Conservation (phyloP, 179 eudicot species). For the Patellifolia procumbens region DNA sequence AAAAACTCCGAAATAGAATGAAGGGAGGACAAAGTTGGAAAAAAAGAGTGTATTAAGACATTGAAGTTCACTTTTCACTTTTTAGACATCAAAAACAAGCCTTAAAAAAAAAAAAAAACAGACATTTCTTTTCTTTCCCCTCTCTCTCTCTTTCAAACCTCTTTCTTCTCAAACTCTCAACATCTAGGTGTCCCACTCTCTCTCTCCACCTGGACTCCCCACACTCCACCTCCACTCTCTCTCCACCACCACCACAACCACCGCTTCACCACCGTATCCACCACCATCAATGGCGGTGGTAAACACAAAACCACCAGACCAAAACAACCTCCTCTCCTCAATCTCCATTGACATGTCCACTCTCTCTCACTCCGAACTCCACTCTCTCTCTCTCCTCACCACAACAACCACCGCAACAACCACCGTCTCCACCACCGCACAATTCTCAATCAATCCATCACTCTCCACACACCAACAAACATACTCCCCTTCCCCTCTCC, state of each 20-base stretch:
- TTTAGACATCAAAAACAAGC: not conserved
- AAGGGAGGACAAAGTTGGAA: not conserved
- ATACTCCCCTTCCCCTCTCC: constrained; percentile 18
- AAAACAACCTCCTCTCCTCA: constrained; percentile 16
- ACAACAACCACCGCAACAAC: not conserved
- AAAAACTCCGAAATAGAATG: no score
- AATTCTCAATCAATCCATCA: constrained; percentile 9
- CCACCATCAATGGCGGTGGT: constrained; percentile 12
- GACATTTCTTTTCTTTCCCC: not conserved
- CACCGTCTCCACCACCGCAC: not conserved
- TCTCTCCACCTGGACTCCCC: constrained; percentile 9
- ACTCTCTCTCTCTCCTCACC: constrained; percentile 33
- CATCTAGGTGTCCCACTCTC: no score
- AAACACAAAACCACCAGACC: not conserved
- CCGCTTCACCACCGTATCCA: not conserved
- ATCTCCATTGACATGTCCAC: constrained; percentile 30
- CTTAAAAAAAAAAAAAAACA: no score
- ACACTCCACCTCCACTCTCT: constrained; percentile 4
- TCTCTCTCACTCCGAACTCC: constrained; percentile 33
- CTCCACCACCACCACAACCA: constrained; percentile 16
- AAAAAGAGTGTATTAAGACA: not conserved
- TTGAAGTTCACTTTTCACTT: not conserved
- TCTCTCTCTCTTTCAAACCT: not conserved
- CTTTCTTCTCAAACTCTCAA: not conserved
- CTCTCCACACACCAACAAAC: constrained; percentile 16